Evolutionary conservation across 1,284 basidiomycete genomes (phyloP).

Genomic region (Flammula alnicola): DNA sequence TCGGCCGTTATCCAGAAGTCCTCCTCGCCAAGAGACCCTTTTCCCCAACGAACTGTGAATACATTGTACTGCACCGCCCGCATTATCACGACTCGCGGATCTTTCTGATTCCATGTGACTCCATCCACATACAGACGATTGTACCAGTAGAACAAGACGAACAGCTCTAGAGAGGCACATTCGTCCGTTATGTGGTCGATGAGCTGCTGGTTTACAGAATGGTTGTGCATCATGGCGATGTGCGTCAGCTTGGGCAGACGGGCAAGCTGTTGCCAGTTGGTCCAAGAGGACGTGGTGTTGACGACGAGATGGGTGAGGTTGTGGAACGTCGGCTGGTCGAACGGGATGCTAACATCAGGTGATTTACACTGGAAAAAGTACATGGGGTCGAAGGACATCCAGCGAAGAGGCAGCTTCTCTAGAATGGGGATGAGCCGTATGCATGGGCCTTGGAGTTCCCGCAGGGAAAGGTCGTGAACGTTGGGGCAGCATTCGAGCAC

Average conservation of each 20-base stretch:
- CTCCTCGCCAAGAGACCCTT: slow-evolving; percentile 19
- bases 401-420: slow-evolving; percentile 6
- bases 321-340: slow-evolving; percentile 10
- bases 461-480: slow-evolving; percentile 20
- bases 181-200: slow-evolving; percentile 16
- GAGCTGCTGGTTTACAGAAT: slow-evolving; percentile 13
- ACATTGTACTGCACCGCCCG: slow-evolving; percentile 11
- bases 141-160: slow-evolving; percentile 19
- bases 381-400: slow-evolving; percentile 18
- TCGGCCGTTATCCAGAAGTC: slow-evolving; percentile 23
- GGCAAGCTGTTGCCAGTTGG: slow-evolving; percentile 10
- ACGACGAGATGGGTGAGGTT: slow-evolving; percentile 18
- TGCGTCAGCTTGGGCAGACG: slow-evolving; percentile 13
- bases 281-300: slow-evolving; percentile 9
- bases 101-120: slow-evolving; percentile 11
- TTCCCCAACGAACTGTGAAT: slow-evolving; percentile 23
- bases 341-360: slow-evolving; percentile 4
- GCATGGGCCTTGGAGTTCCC: slow-evolving; percentile 17
- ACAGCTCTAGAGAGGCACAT: slow-evolving; percentile 14
- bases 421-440: slow-evolving; percentile 12
- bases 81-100: slow-evolving; percentile 16
- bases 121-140: neutral
- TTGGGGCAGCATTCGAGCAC: slow-evolving; percentile 22
- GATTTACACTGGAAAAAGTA: slow-evolving; percentile 15
- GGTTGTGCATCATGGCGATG: slow-evolving; percentile 15